A percentile compares a stretch with the other conserved stretches of the same genome.
Evolutionary conservation across 306 rosid genomes (phyloP).

Genomic region (Arachis stenosperma): DNA sequence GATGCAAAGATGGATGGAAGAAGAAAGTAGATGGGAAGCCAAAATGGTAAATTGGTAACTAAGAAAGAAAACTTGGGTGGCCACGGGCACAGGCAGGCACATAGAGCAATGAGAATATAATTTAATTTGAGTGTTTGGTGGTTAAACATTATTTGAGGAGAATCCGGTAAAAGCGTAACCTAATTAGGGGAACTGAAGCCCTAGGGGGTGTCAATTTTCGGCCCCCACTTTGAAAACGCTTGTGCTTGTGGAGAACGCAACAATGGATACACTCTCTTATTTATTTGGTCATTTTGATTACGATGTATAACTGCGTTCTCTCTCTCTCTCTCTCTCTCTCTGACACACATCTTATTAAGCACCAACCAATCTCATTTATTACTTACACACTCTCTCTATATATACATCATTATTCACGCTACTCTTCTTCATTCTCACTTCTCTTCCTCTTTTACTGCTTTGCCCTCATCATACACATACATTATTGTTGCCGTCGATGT

Average conservation of each 20-base stretch:
- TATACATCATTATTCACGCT: slow-evolving; percentile 32
- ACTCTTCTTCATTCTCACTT: slow-evolving; percentile 43
- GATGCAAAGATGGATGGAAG: background rate
- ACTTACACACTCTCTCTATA: slow-evolving; percentile 48
- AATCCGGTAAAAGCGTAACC: too few relatives aligned
- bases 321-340: slow-evolving; percentile 25
- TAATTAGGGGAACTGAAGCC: too few relatives aligned
- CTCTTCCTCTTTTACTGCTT: slow-evolving; percentile 26
- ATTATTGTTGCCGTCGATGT: too few relatives aligned
- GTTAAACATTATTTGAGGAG: too few relatives aligned
- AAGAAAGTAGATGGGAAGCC: slow-evolving; percentile 19
- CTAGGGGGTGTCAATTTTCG: slow-evolving; percentile 51
- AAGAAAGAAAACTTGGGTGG: background rate
- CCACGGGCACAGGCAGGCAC: too few relatives aligned
- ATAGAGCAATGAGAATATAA: too few relatives aligned
- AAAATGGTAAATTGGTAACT: background rate
- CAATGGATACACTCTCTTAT: slow-evolving; percentile 5
- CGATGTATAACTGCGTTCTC: slow-evolving; percentile 66
- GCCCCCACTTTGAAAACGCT: slow-evolving; percentile 54
- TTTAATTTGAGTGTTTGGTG: too few relatives aligned
- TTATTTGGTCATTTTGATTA: slow-evolving; percentile 63
- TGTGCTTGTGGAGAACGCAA: slow-evolving; percentile 60
- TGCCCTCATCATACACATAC: too few relatives aligned
- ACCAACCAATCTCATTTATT: slow-evolving; percentile 57
- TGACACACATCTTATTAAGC: slow-evolving; percentile 46